Conservation (phyloP, 1,284 basidiomycete genomes). For the Fomes fomentarius region DNA sequence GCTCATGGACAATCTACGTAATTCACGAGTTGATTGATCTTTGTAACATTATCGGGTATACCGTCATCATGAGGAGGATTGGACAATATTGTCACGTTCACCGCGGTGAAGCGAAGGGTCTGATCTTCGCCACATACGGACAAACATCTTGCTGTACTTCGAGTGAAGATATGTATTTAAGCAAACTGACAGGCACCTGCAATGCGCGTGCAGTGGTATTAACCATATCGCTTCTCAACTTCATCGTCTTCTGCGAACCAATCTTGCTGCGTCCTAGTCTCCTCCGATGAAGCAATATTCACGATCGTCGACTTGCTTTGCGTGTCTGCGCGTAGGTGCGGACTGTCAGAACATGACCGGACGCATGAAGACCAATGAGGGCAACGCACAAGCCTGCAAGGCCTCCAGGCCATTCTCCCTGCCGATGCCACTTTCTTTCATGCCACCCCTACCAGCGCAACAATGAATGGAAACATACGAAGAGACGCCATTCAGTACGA, state of each 20-base stretch:
- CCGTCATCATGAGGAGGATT: conserved; percentile 1
- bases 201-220: neutral
- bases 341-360: neutral
- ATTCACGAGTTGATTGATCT: neutral
- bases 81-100: conserved; percentile 20
- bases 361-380: neutral
- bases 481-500: neutral
- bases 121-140: neutral
- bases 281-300: conserved; percentile 64
- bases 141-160: no score
- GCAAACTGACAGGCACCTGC: no score
- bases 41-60: conserved; percentile 20
- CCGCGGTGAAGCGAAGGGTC: no score
- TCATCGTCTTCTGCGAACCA: conserved; percentile 71
- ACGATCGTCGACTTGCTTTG: conserved; percentile 81
- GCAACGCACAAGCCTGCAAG: conserved; percentile 65
- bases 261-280: conserved; percentile 63
- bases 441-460: conserved; percentile 74
- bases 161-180: no score
- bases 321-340: conserved; percentile 52
- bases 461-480: neutral
- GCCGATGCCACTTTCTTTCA: conserved; percentile 84
- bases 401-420: conserved; percentile 83
- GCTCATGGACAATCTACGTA: neutral
- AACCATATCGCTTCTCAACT: conserved; percentile 39